phyloP scores from a whole-genome alignment of 2,329 filamentous ascomycete species.

The Diaporthe sp. region DNA sequence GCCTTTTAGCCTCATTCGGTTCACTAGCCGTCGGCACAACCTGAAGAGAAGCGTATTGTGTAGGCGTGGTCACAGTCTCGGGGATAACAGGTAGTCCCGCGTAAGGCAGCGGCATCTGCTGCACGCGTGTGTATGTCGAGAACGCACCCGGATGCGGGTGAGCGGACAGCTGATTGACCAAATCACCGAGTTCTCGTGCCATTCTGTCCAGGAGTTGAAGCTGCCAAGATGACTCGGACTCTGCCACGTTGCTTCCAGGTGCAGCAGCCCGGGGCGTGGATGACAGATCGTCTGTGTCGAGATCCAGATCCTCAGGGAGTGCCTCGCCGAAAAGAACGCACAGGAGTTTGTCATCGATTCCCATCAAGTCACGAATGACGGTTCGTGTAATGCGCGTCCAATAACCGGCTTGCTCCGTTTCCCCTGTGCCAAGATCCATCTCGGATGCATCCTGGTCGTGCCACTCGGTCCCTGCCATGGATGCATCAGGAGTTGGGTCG shows the following conservation, averaged over 20 bases:
- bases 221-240: slow-evolving; percentile 74
- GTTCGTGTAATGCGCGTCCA: slow-evolving; percentile 86
- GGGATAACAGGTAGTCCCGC: slow-evolving; percentile 80
- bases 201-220: slow-evolving; percentile 85
- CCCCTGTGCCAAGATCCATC: slow-evolving; percentile 54
- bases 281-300: slow-evolving; percentile 58
- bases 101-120: slow-evolving; percentile 78
- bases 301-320: slow-evolving; percentile 64
- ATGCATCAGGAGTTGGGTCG: slow-evolving; percentile 54
- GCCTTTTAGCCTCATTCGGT: slow-evolving; percentile 42
- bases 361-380: slow-evolving; percentile 90
- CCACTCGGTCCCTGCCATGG: slow-evolving; percentile 58
- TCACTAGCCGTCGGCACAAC: slow-evolving; percentile 31
- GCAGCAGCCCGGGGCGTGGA: slow-evolving; percentile 61
- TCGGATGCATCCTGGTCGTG: slow-evolving; percentile 64
- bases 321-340: slow-evolving; percentile 89
- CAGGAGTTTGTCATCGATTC: slow-evolving; percentile 87
- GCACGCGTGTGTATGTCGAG: slow-evolving; percentile 79
- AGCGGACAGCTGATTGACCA: slow-evolving; percentile 83
- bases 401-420: slow-evolving; percentile 73
- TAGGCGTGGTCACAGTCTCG: slow-evolving; percentile 58
- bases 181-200: slow-evolving; percentile 85
- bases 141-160: slow-evolving; percentile 89
- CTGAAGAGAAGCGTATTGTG: slow-evolving; percentile 40
- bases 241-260: slow-evolving; percentile 42